Base-by-base conservation (phyloP, 2,329 filamentous ascomycete species). In the Aspergillus spinulosporus region DNA sequence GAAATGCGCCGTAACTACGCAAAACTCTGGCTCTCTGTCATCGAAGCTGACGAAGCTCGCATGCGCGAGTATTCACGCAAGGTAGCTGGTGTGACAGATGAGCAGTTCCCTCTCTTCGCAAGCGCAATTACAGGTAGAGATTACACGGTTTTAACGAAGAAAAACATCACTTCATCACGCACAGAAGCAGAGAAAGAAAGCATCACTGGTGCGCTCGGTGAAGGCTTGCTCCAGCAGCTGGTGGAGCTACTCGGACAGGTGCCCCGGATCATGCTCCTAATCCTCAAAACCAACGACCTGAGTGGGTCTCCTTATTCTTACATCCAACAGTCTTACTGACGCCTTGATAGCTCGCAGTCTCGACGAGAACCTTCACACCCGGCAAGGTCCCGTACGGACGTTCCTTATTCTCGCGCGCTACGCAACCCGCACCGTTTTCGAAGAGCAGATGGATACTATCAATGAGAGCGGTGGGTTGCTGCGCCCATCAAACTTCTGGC, bases 281-380 rank as follows among this genome's bases (percentile, higher is more conserved):
- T 99, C 63, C 82, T 99, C 60, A 99, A 99, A 78, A 99, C 94
- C 2, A 99, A 99, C 72, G 94, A 99, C 75, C 79, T 99, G 39
- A 99, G 80, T 83, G 75, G 69, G 80, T 75, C 7, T 36, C 7
- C 7, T 44, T 11, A 12, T 32, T 48, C 5, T 31, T 14, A 26
- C 39, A 37, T 14, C 43, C 31, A 42, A 42, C 48, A 43, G 26
- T 29, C 2, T 53, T 59, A 65, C 51, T 36, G 32, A 54, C 36
- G 32, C 34, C 15, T 36, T 46, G 5, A 43, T 58, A 84, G 81
- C 94, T 12, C 86, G 94, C 62, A 94, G 88, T 66, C 82, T 99
- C 14, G 94, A 99, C 71, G 94, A 99, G 78, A 92, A 88, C 68
- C 66, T 81, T 12, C 78, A 80, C 52, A 80, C 78, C 12, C 74